These are phyloP conservation scores for Escovopsis weberi DNA, from an alignment of 2,329 filamentous ascomycete species.

Conservation along the genomic window DNA sequence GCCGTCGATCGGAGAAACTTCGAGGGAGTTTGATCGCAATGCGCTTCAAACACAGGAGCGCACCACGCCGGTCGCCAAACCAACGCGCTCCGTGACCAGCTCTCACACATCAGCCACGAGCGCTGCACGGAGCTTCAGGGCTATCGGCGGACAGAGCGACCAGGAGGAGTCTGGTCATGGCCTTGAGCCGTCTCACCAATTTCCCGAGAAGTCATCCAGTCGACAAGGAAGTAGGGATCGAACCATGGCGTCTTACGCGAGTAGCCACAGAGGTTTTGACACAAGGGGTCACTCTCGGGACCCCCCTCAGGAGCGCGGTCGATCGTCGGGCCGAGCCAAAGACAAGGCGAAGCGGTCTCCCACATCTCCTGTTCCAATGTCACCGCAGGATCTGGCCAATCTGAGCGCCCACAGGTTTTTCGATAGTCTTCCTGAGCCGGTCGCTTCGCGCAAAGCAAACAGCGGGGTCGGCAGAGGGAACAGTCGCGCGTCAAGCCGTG, in stretches of 20 bases:
- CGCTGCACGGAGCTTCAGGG: slow-evolving; percentile 33
- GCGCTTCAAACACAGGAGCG: slow-evolving; percentile 14
- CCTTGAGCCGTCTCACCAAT: slow-evolving; percentile 60
- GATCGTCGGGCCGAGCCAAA: slow-evolving; percentile 49
- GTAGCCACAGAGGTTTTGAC: too few species aligned
- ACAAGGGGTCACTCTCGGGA: slow-evolving; percentile 41
- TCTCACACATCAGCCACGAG: slow-evolving; percentile 43
- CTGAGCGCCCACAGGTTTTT: slow-evolving; percentile 33
- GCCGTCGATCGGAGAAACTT: slow-evolving; percentile 58
- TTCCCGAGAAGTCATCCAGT: slow-evolving; percentile 38
- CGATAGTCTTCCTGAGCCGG: slow-evolving; percentile 22
- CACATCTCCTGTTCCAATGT: slow-evolving; percentile 88
- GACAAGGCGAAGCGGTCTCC: slow-evolving; percentile 72
- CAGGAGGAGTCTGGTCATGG: slow-evolving; percentile 79
- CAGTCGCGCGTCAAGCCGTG: slow-evolving; percentile 36
- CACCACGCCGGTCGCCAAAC: slow-evolving; percentile 10
- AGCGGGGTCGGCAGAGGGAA: slow-evolving; percentile 16
- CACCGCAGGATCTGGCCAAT: slow-evolving; percentile 66
- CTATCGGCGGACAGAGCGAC: slow-evolving; percentile 35
- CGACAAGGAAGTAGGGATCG: slow-evolving; percentile 35
- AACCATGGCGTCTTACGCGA: too few species aligned
- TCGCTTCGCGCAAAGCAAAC: slow-evolving; percentile 30
- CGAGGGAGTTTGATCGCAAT: slow-evolving; percentile 18
- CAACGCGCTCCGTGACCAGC: slow-evolving; percentile 29
- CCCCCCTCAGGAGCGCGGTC: slow-evolving; percentile 54